Evolutionary conservation across 257 asterid species (phyloP).

Genomic region (Petrea volubilis): DNA sequence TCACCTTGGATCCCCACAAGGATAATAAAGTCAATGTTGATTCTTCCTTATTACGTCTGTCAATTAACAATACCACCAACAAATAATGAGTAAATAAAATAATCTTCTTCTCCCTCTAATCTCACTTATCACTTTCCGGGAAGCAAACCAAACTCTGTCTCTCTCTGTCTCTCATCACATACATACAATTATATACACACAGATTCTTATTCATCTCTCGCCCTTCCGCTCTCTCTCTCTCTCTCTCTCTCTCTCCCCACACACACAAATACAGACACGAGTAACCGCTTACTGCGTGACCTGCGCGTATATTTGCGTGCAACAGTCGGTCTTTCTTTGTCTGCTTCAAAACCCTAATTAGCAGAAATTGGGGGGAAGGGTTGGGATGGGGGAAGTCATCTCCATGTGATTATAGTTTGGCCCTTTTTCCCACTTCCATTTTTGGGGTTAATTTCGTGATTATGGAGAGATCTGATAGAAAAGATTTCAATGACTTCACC

Average conservation of each 20-base stretch:
- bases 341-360: slow-evolving; percentile 40
- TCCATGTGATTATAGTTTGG: slow-evolving; percentile 11
- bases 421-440: background rate
- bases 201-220: background rate
- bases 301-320: background rate
- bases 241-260: slow-evolving; percentile 18
- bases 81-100: background rate
- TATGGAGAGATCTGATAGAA: slow-evolving; percentile 70
- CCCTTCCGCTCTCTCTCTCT: background rate
- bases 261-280: slow-evolving; percentile 12
- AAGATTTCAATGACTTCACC: slow-evolving; percentile 35
- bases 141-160: slow-evolving; percentile 11
- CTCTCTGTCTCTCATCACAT: background rate
- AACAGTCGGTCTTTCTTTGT: slow-evolving; percentile 17
- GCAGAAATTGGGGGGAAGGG: slow-evolving; percentile 15
- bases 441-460: background rate
- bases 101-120: slow-evolving; percentile 15
- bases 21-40: slow-evolving; percentile 30
- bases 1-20: slow-evolving; percentile 23
- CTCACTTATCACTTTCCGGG: slow-evolving; percentile 16
- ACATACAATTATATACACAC: slow-evolving; percentile 5
- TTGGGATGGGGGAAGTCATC: slow-evolving; percentile 19
- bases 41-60: slow-evolving; percentile 36
- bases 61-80: slow-evolving; percentile 18
- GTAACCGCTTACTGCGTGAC: slow-evolving; percentile 23